These are phyloP conservation scores for Pseudogymnoascus sp. DNA, from an alignment of 2,329 filamentous ascomycete genomes.

Conservation along the genomic window DNA sequence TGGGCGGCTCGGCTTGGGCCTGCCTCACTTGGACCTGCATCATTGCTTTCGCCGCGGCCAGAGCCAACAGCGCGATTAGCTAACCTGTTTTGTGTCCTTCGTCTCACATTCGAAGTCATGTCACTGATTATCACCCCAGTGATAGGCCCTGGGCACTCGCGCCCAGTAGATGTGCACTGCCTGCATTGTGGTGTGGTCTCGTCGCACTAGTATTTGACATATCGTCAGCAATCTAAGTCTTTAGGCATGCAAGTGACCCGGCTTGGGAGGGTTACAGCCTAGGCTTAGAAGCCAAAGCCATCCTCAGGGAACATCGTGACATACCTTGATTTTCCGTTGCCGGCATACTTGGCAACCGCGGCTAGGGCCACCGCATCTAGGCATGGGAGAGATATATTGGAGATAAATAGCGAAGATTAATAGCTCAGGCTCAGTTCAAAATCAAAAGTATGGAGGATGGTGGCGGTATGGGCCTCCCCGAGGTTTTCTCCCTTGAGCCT, in stretches of 20 bases:
- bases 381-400: neutral
- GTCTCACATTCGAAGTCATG: constrained; percentile 3
- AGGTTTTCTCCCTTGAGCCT: neutral
- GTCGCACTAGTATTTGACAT: neutral
- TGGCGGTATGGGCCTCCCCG: no score
- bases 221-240: neutral
- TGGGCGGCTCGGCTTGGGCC: neutral
- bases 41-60: no score
- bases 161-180: constrained; percentile 5
- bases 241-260: neutral
- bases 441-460: neutral
- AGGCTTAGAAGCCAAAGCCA: neutral
- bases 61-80: neutral
- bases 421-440: neutral
- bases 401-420: neutral
- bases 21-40: neutral
- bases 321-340: constrained; percentile 6
- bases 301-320: neutral
- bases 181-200: neutral
- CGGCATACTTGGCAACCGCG: constrained; percentile 7
- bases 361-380: neutral
- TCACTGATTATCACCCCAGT: constrained; percentile 7
- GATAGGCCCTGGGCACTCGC: constrained; percentile 5
- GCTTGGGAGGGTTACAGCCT: neutral
- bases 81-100: neutral